Evolutionary conservation across 495 filamentous ascomycete genomes (phyloP).

Genomic region (Penicillium antarcticum): DNA sequence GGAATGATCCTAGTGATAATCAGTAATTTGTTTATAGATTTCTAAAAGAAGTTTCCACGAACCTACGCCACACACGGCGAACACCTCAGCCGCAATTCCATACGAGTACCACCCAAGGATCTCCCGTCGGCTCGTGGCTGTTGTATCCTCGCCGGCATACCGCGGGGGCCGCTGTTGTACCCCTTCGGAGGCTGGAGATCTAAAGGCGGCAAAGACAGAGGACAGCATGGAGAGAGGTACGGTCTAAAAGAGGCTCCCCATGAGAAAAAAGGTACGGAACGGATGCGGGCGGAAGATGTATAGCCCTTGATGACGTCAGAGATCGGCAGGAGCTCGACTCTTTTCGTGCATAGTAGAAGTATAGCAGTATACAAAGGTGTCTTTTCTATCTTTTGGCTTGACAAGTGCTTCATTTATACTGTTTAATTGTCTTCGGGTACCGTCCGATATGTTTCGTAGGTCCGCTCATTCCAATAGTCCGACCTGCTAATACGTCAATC

Average conservation of each 20-base stretch:
- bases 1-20: slow-evolving; percentile 70
- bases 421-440: no score
- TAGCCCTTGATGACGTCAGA: slow-evolving; percentile 6
- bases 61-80: slow-evolving; percentile 79
- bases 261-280: slow-evolving; percentile 4
- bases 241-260: background rate
- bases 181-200: slow-evolving; percentile 20
- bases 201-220: slow-evolving; percentile 19
- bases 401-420: no score
- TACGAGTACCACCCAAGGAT: slow-evolving; percentile 88
- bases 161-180: slow-evolving; percentile 35
- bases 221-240: slow-evolving; percentile 15
- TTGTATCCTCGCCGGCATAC: slow-evolving; percentile 79
- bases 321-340: background rate
- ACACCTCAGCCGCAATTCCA: slow-evolving; percentile 86
- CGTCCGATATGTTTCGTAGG: no score
- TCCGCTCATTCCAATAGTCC: no score
- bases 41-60: slow-evolving; percentile 1
- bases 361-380: no score
- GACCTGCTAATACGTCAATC: no score
- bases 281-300: slow-evolving; percentile 23
- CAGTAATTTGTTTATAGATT: slow-evolving; percentile 5
- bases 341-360: no score
- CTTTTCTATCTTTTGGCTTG: no score
- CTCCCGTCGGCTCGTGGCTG: slow-evolving; percentile 74